phyloP scores from a whole-genome alignment of 1,139 yeast species.

The Candida tetrigidarum region DNA sequence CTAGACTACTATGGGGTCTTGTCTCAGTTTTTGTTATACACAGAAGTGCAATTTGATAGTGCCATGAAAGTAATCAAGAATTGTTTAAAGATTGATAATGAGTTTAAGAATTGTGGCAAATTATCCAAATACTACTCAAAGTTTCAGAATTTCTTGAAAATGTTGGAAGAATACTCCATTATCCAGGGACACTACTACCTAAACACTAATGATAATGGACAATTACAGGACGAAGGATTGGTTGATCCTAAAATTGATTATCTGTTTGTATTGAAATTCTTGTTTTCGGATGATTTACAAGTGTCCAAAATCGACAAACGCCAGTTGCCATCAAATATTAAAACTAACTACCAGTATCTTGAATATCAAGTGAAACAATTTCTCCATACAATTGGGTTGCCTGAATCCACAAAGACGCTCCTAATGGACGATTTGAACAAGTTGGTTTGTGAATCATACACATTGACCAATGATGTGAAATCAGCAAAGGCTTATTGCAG shows the following conservation, averaged over 20 bases:
- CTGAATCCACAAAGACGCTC: conserved; percentile 6
- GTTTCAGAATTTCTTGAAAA: conserved; percentile 33
- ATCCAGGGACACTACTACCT: conserved; percentile 38
- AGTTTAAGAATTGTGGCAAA: conserved; percentile 55
- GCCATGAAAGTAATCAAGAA: conserved; percentile 55
- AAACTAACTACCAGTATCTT: conserved; percentile 40
- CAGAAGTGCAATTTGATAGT: conserved; percentile 53
- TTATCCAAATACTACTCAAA: conserved; percentile 48
- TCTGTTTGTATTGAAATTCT: conserved; percentile 25
- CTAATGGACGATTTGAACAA: conserved; percentile 40
- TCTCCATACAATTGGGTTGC: conserved; percentile 20
- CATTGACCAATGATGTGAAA: conserved; percentile 32
- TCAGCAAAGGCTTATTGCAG: conserved; percentile 39
- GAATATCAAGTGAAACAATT: conserved; percentile 26
- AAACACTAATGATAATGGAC: conserved; percentile 19
- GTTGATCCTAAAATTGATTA: conserved; percentile 28
- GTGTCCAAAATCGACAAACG: conserved; percentile 37
- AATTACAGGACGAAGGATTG: conserved; percentile 21
- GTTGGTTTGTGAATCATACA: conserved; percentile 51
- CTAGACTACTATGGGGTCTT: conserved; percentile 33
- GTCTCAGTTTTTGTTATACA: conserved; percentile 51
- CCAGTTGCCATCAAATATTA: conserved; percentile 26
- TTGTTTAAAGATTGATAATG: conserved; percentile 75
- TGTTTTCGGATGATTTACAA: conserved; percentile 31
- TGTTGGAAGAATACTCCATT: conserved; percentile 50